Percentiles rank a stretch among this genome's conserved stretches.
These are phyloP conservation scores for Plasmodium fragile DNA, from an alignment of 169 alveolate genomes.

Conservation along the genomic window DNA sequence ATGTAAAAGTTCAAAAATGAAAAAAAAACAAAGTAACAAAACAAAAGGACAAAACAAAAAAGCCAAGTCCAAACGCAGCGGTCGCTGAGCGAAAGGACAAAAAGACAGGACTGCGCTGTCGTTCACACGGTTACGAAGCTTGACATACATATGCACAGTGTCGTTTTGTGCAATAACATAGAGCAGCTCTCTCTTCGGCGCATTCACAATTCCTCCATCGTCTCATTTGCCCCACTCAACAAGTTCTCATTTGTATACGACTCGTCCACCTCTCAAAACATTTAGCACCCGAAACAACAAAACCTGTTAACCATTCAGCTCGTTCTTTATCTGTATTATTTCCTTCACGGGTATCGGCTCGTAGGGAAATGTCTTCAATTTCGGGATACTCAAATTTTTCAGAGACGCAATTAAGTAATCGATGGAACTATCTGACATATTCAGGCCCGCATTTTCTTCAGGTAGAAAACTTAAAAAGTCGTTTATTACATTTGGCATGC, in stretches of 20 bases:
- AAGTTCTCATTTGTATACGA: not conserved
- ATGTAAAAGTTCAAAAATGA: not conserved
- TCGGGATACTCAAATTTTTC: slow-evolving; percentile 56
- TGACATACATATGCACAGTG: not conserved
- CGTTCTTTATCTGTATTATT: slow-evolving; percentile 40
- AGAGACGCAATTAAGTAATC: slow-evolving; percentile 50
- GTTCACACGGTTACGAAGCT: not conserved
- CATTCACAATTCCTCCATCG: not conserved
- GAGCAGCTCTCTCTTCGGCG: not conserved
- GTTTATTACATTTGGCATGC: slow-evolving; percentile 66
- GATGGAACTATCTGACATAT: slow-evolving; percentile 62
- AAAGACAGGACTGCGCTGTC: not conserved
- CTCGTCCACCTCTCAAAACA: not conserved
- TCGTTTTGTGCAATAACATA: not conserved
- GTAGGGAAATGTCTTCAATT: slow-evolving; percentile 35
- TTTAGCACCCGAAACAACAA: not conserved
- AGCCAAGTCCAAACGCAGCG: not conserved
- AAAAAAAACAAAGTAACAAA: slow-evolving; percentile 1
- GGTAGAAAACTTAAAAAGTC: slow-evolving; percentile 73
- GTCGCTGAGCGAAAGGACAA: not conserved
- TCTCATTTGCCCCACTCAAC: not conserved
- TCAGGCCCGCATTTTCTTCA: slow-evolving; percentile 34
- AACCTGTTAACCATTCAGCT: not conserved
- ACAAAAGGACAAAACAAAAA: not conserved
- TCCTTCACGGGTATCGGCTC: slow-evolving; percentile 76